These are phyloP conservation scores for Diphasiastrum complanatum DNA, from an alignment of 83 land plant genomes.

Conservation along the genomic window DNA sequence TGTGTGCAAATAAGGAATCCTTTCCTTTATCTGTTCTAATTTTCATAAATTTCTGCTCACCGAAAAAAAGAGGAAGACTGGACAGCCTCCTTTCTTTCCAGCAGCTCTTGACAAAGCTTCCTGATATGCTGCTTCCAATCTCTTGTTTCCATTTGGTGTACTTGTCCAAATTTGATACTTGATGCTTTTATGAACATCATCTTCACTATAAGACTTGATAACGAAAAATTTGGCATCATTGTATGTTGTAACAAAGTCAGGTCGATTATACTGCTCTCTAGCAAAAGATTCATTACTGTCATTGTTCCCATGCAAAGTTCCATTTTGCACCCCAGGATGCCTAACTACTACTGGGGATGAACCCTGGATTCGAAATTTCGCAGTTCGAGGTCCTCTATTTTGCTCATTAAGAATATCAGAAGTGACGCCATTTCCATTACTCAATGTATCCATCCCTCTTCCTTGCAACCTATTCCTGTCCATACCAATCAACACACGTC, in stretches of 20 bases:
- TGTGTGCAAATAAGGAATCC: too few species aligned
- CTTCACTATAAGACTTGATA: conserved; percentile 88
- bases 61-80: conserved; percentile 72
- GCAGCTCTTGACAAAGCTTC: conserved; percentile 38
- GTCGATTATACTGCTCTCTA: conserved; percentile 46
- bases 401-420: conserved; percentile 35
- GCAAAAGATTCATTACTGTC: conserved; percentile 13
- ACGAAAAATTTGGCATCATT: conserved; percentile 66
- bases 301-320: conserved; percentile 6
- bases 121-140: conserved; percentile 53
- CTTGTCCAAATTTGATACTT: conserved; percentile 82
- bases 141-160: conserved; percentile 64
- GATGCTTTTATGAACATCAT: conserved; percentile 86
- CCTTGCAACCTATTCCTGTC: conserved; percentile 30
- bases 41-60: too few species aligned
- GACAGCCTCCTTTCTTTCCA: conserved; percentile 31
- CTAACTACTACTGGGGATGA: conserved; percentile 23
- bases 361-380: conserved; percentile 28
- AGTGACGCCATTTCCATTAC: conserved; percentile 23
- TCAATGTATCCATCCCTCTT: conserved; percentile 22
- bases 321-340: conserved; percentile 22
- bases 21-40: too few species aligned
- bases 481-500: conserved; percentile 26
- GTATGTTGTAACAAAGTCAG: conserved; percentile 50
- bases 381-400: conserved; percentile 37